Evolutionary conservation across 768 basidiomycete genomes (phyloP), one percentile per base, ranked within the genome.

Genomic region (Tylopilus felleus): DNA sequence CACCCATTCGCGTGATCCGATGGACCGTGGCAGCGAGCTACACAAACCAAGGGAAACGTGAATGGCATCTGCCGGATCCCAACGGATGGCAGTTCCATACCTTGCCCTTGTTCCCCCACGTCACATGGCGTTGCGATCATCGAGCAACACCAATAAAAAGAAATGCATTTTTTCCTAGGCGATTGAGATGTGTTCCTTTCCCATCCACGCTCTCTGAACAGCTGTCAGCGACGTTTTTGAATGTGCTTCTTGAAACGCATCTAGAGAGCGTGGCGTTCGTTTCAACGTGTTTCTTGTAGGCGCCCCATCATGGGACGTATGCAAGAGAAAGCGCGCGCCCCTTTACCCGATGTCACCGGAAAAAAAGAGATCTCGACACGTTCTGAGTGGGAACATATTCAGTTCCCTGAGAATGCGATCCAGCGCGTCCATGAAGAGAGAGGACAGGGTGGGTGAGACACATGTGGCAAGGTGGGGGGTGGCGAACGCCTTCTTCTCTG

Each of bases 231-330:
- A 5, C 5, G 0, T 21, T 21, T 33, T 33, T 33, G 31, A 48
- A 43, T 23, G 25, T 22, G 5, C 14, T 23, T 43, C 48, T 49
- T 55, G 53, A 55, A 55, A 55, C 53, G 14, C 21, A 36, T 17
- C 17, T 6, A 7, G 12, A 7, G 16, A 36, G 17, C 39, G 39
- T 40, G 39, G 39, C 39, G 21, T 21, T 22, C 13, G 39, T 40
- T 40, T 40, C 39, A 40, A 33, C 33, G n/a, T 14, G 33, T 33
- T 33, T 22, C 21, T 22, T 22, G 10, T 13, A 21, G 21, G 39
- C 39, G 39, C 12, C 35, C n/a, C n/a, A n/a, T n/a, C n/a, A n/a
- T n/a, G n/a, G n/a, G n/a, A n/a, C n/a, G n/a, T n/a, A n/a, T n/a
- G n/a, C n/a, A n/a, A 7, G 35, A 36, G 35, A 36, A 16, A 33